These are phyloP conservation scores for Diaporthe ilicicola DNA, from an alignment of 2,329 filamentous ascomycete genomes.

Conservation along the genomic window DNA sequence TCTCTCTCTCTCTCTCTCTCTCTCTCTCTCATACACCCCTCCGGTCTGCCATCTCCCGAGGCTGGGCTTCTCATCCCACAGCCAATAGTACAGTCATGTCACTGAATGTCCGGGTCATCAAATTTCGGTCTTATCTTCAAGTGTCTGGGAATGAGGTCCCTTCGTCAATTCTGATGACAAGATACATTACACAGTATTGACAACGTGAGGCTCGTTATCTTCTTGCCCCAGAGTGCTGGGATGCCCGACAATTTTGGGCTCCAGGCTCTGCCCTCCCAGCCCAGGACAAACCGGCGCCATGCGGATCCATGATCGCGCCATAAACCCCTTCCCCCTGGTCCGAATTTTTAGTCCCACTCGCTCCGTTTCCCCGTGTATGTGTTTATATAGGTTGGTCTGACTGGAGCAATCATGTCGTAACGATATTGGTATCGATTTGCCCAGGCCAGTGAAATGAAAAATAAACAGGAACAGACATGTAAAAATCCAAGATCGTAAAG, in stretches of 20 bases:
- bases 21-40: no score
- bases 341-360: background rate
- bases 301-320: background rate
- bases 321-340: no score
- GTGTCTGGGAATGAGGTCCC: background rate
- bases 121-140: background rate
- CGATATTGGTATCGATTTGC: slow-evolving; percentile 16
- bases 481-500: background rate
- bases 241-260: background rate
- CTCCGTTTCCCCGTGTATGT: background rate
- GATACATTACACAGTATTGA: slow-evolving; percentile 23
- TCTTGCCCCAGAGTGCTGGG: background rate
- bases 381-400: slow-evolving; percentile 14
- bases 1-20: background rate
- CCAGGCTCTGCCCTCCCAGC: background rate
- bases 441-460: background rate
- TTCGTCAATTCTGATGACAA: slow-evolving; percentile 21
- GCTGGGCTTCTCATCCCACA: background rate
- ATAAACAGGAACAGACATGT: slow-evolving; percentile 4
- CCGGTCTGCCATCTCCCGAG: background rate
- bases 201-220: background rate
- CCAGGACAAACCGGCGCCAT: slow-evolving; percentile 2
- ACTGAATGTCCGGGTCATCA: background rate
- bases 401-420: slow-evolving; percentile 10
- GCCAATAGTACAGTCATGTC: background rate